Evolutionary conservation across 176 grass and related monocot species (phyloP).

Genomic region (Bolboschoenus planiculmis): DNA sequence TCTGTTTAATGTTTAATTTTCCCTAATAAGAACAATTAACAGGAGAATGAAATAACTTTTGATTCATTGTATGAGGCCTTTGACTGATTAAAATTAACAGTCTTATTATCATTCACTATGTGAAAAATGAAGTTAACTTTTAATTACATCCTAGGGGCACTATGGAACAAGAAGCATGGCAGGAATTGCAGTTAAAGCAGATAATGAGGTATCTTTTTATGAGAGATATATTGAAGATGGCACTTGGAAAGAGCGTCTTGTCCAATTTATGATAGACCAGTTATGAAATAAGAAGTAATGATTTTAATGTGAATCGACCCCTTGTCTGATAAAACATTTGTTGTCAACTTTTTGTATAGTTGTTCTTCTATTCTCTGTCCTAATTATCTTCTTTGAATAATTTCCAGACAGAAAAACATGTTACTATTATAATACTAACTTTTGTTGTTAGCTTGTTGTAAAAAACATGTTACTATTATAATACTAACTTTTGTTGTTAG

Average conservation of each 20-base stretch:
- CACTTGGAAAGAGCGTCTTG: constrained; percentile 52
- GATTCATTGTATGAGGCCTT: not conserved
- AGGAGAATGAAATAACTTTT: not conserved
- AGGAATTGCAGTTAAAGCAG: constrained; percentile 39
- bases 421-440: not conserved
- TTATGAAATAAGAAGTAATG: not conserved
- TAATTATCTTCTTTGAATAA: too few species aligned
- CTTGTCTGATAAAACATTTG: not conserved
- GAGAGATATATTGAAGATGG: constrained; percentile 53
- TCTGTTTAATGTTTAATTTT: not conserved
- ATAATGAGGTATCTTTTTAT: constrained; percentile 45
- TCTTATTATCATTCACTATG: not conserved
- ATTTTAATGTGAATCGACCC: not conserved
- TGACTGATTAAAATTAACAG: not conserved
- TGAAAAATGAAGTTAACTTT: not conserved
- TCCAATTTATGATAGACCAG: constrained; percentile 41
- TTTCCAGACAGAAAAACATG: not conserved
- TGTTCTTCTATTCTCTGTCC: too few species aligned
- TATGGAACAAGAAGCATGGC: constrained; percentile 88
- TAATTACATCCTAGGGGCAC: constrained; percentile 28
- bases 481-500: too few species aligned
- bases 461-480: too few species aligned
- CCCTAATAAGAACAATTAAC: not conserved
- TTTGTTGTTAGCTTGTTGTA: not conserved
- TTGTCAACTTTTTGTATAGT: not conserved